phyloP scores from a whole-genome alignment of 2,329 filamentous ascomycete genomes.

The Penicillium glabrum region DNA sequence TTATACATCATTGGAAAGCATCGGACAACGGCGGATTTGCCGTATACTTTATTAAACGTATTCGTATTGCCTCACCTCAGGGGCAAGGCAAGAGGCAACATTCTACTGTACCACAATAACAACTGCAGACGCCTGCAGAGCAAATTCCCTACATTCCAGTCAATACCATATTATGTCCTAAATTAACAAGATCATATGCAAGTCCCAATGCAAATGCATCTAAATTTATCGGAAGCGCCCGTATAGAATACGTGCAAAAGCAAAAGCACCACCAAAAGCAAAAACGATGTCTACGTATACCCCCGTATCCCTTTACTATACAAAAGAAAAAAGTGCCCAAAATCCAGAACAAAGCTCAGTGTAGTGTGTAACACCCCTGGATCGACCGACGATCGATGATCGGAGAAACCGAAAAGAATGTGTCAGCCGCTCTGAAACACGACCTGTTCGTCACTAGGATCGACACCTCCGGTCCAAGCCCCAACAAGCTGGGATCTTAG shows the following conservation, averaged over 20 bases:
- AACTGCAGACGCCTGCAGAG: too few species aligned
- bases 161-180: too few species aligned
- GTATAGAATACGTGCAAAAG: neutral
- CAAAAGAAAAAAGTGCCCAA: neutral
- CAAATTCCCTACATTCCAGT: too few species aligned
- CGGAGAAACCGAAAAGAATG: slow-evolving; percentile 1
- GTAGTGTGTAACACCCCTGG: neutral
- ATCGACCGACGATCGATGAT: slow-evolving; percentile 18
- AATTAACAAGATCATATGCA: neutral
- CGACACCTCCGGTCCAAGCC: slow-evolving; percentile 12
- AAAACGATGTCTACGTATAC: neutral
- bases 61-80: too few species aligned
- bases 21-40: neutral
- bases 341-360: neutral
- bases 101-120: too few species aligned
- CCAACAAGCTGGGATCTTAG: slow-evolving; percentile 10
- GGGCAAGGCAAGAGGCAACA: neutral
- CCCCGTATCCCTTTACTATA: too few species aligned
- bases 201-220: neutral
- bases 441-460: slow-evolving; percentile 20
- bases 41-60: neutral
- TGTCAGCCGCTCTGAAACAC: slow-evolving; percentile 22
- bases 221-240: neutral
- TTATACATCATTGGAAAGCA: neutral
- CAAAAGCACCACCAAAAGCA: neutral